Evolutionary conservation across 768 basidiomycete genomes (phyloP), one percentile per base, ranked within the genome.

Genomic region (Antrodiella citrinella): DNA sequence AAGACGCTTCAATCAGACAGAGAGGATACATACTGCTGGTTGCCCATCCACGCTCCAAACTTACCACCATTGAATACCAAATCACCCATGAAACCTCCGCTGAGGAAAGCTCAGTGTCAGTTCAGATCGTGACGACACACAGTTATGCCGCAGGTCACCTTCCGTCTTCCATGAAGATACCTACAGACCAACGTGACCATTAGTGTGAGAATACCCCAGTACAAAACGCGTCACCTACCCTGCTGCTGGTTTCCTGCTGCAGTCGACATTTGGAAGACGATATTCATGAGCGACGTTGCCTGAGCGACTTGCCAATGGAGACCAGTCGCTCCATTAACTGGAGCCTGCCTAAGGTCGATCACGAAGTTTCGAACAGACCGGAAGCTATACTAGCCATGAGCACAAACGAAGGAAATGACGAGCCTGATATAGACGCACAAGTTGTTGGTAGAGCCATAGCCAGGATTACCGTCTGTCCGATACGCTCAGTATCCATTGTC

Each of bases 221-320:
- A 7, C 41, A 43, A 18, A n/a, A 18, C 21, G 7, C 41, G 18
- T n/a, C 23, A 54, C 51, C 30, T 65, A 79, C 84, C 85, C 73
- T 83, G 78, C 56, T 89, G 86, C 12, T 73, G 75, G 5, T 78
- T 86, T 52, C 77, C 73, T 18, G 74, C 55, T 7, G 70, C 78
- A 18, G 74, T 74, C 2, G 82, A 84, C 84, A 88, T 83, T 52
- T 84, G 67, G 53, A 89, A 74, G 20, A 78, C 73, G 51, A 91
- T 79, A 62, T 90, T 88, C 53, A 82, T 73, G 39, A 90, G 63
- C 0, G 82, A 85, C 0, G 87, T 89, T 9, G 82, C 75, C 62
- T 90, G 87, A 0, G 87, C 78, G 15, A 89, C 82, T 66, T 90
- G 87, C 87, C 87, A 90, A 57, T 90, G 87, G 25, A 90, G 68